phyloP scores from a whole-genome alignment of 495 filamentous ascomycete genomes.

The Lasiosphaeria hispida region DNA sequence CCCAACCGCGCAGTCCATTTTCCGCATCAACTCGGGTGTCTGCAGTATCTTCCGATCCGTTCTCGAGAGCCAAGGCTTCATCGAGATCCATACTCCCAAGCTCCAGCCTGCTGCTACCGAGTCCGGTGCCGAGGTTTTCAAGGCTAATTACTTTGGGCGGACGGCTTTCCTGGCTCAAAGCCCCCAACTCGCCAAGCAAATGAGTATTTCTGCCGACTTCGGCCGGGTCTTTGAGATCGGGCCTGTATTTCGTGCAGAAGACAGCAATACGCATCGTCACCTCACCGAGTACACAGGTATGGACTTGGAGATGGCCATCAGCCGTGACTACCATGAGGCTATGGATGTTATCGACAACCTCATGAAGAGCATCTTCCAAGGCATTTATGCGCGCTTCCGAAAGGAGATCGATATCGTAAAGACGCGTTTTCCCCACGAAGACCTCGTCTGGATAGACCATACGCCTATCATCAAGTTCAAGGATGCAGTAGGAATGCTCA shows the following conservation, averaged over 20 bases:
- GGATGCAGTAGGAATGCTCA: conserved; percentile 76
- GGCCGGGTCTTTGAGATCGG: conserved; percentile 88
- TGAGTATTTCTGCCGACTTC: conserved; percentile 91
- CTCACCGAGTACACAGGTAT: conserved; percentile 95
- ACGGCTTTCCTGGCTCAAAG: conserved; percentile 89
- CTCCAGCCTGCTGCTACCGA: conserved; percentile 87
- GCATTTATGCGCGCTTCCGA: conserved; percentile 66
- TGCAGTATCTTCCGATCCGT: conserved; percentile 76
- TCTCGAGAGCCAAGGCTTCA: conserved; percentile 73
- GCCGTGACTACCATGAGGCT: conserved; percentile 87
- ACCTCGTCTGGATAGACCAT: conserved; percentile 70
- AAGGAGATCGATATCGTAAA: conserved; percentile 67
- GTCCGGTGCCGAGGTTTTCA: conserved; percentile 91
- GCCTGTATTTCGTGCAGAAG: conserved; percentile 95
- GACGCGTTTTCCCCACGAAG: conserved; percentile 57
- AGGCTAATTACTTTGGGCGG: conserved; percentile 87
- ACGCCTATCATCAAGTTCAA: conserved; percentile 79
- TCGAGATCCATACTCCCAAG: conserved; percentile 93
- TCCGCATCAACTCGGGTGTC: conserved; percentile 74
- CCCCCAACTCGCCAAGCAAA: conserved; percentile 92
- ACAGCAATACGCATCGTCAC: conserved; percentile 94
- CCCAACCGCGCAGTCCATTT: conserved; percentile 80
- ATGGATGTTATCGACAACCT: conserved; percentile 76
- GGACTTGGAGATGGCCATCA: conserved; percentile 92
- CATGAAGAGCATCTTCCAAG: conserved; percentile 83